Base-by-base conservation (phyloP, 1,284 basidiomycete genomes). In the Clitocybe nebularis region DNA sequence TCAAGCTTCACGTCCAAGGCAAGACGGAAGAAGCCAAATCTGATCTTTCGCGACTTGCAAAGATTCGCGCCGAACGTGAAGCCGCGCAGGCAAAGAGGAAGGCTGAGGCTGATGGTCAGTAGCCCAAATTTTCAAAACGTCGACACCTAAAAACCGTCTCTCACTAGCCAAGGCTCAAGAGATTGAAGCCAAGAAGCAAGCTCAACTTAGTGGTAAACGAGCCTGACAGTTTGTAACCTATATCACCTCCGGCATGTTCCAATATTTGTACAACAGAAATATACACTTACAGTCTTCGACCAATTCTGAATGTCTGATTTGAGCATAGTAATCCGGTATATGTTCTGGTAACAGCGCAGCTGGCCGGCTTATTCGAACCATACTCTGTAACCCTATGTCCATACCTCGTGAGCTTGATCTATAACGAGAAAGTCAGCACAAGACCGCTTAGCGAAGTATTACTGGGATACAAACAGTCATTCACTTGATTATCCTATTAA, bases 11-110 rank as follows among this genome's bases (percentile, higher is more conserved):
- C 54, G 46, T 68, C 14, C 68, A 75, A 62, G 91, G 92, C 47
- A 88, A 95, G 80, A 95, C 93, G 0, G 81, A 86, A 20, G 75
- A 95, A 62, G 92, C 93, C 24, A 89, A 92, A 67, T 62, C 79
- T 3, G 93, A 96, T 63, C 79, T 96, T 33, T 81, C 85, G 13
- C 81, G 93, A 41, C 77, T 96, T n/a, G 79, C 81, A 38, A 87
- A 84, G 77, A 89, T 96, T 56, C 79, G 80, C 50, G 81, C 80
- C 45, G 87, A 93, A 48, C 83, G 93, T 43, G 91, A 93, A 49
- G 84, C 81, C 26, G 91, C 92, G 4, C 81, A 82, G 36, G 87
- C 87, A 2, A 89, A 85, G 71, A 72, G 91, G 43, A 81, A 88
- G 66, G 90, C 90, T 1, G 92, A 93, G 59, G 74, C 81, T 9